phyloP scores from a whole-genome alignment of 2,329 filamentous ascomycete genomes.

The Nigrospora oryzae region DNA sequence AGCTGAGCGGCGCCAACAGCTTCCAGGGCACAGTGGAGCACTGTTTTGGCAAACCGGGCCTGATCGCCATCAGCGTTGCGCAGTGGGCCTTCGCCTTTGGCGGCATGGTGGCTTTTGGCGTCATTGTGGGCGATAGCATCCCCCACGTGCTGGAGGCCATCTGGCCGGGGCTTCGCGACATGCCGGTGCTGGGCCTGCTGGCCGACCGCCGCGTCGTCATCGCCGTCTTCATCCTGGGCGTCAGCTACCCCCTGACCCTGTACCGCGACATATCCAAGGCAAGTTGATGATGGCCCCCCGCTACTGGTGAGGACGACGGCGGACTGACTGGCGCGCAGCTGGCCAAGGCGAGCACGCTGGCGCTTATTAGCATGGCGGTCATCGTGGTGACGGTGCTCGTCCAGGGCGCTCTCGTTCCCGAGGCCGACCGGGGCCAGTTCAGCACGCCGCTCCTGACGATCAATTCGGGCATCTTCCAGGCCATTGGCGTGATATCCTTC shows the following conservation, averaged over 20 bases:
- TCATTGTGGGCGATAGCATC: slow-evolving; percentile 95
- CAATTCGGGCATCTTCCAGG: slow-evolving; percentile 85
- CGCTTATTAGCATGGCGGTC: slow-evolving; percentile 84
- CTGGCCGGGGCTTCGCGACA: slow-evolving; percentile 65
- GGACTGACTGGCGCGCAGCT: slow-evolving; percentile 45
- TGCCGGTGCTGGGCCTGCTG: slow-evolving; percentile 74
- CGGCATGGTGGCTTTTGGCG: slow-evolving; percentile 96
- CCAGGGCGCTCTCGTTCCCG: slow-evolving; percentile 68
- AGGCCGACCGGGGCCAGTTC: slow-evolving; percentile 64
- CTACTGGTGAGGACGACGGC: not conserved
- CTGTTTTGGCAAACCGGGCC: slow-evolving; percentile 81
- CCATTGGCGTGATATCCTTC: slow-evolving; percentile 96
- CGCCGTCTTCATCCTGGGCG: slow-evolving; percentile 73
- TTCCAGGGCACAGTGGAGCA: slow-evolving; percentile 95
- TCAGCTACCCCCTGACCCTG: slow-evolving; percentile 85
- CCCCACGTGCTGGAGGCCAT: slow-evolving; percentile 79
- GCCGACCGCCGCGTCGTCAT: slow-evolving; percentile 78
- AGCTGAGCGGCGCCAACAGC: slow-evolving; percentile 85
- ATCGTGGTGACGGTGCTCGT: slow-evolving; percentile 84
- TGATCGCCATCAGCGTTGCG: slow-evolving; percentile 81
- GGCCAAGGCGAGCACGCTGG: slow-evolving; percentile 90
- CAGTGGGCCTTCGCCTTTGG: slow-evolving; percentile 99
- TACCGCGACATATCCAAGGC: slow-evolving; percentile 98
- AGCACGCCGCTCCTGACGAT: slow-evolving; percentile 64
- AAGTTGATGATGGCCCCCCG: slow-evolving; percentile 15